Evolutionary conservation across 2,329 filamentous ascomycete genomes (phyloP).

Genomic region (Rutstroemia sydowiana): DNA sequence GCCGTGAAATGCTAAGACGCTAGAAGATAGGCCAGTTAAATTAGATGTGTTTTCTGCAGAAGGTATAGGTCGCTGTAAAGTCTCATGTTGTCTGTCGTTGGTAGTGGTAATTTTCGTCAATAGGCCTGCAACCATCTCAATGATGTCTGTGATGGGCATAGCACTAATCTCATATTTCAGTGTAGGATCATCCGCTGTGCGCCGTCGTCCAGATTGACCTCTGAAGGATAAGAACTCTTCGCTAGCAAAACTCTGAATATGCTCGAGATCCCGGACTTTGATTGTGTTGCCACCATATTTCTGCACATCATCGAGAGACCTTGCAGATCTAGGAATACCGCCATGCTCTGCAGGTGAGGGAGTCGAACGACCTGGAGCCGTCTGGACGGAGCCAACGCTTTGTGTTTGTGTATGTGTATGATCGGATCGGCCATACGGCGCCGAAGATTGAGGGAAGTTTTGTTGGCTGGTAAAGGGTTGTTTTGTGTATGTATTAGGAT

Average conservation of each 20-base stretch:
- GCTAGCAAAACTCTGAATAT: constrained; percentile 81
- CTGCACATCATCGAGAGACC: constrained; percentile 32
- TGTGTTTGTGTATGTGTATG: constrained; percentile 6
- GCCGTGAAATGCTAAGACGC: constrained; percentile 89
- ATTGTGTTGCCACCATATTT: constrained; percentile 44
- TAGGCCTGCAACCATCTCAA: constrained; percentile 96
- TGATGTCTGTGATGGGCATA: constrained; percentile 95
- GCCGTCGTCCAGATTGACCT: constrained; percentile 42
- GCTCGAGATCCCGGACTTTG: constrained; percentile 78
- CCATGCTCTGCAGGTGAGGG: background rate
- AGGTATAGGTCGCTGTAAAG: constrained; percentile 68
- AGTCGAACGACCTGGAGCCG: background rate
- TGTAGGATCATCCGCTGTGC: constrained; percentile 43
- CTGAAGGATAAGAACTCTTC: constrained; percentile 61
- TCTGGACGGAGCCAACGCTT: background rate
- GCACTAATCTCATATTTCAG: constrained; percentile 85
- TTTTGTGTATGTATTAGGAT: constrained; percentile 16
- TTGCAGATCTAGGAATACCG: constrained; percentile 22
- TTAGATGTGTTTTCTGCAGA: constrained; percentile 46
- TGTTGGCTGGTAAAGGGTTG: constrained; percentile 26
- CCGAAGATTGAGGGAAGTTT: constrained; percentile 16
- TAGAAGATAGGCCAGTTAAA: constrained; percentile 57
- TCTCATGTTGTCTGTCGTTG: constrained; percentile 90
- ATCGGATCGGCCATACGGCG: constrained; percentile 10
- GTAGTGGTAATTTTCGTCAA: constrained; percentile 96